Base-by-base conservation (phyloP, 805 yeast species). In the Saccharomycopsis selenospora region DNA sequence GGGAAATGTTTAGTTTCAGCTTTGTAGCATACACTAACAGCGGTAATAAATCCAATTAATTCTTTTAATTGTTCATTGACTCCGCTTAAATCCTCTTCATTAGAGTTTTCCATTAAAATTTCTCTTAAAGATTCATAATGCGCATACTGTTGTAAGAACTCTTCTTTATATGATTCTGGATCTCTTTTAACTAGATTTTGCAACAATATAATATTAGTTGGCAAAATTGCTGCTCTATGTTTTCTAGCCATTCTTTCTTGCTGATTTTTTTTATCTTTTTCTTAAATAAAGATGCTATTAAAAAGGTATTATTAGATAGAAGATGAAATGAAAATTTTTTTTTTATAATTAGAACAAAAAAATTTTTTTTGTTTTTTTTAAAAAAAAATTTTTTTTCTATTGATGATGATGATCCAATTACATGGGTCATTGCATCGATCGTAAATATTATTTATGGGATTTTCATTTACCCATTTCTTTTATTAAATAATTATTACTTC, bases 111-210 rank as follows among this genome's bases (percentile, higher is more conserved):
- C 63, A 88, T 69, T 60, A 85, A 87, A 51, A 93, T 85, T 59
- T 91, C 98, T 64, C 95, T 72, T 50, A 89, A 68, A 2, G 98
- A 85, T 62, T 84, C 89, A 66, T 93, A 93, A 64, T 93, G 98
- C 46, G 93, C 78, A 62, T 83, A 88, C 63, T 93, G 99, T 59
- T 89, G 93, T 36, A 84, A 65, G 65, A 93, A 93, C 65, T 93
- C 99, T 66, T 93, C 99, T 51, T 80, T 79, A 63, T 93, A 93
- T 0, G 98, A 90, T 57, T 77, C 85, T 2, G 99, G 97, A 64
- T 93, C 99, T 59, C 97, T 75, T 57, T 90, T 83, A 7, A 93
- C 95, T 55, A 93, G 73, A 64, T 93, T 93, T 68, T 93, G 99
- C 52, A 93, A 68, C 54, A 91, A 70, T 33, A 95, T 90, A 61